Evolutionary conservation across 495 filamentous ascomycete species (phyloP), one percentile per base, ranked within the genome.

Genomic region (Podospora conica): DNA sequence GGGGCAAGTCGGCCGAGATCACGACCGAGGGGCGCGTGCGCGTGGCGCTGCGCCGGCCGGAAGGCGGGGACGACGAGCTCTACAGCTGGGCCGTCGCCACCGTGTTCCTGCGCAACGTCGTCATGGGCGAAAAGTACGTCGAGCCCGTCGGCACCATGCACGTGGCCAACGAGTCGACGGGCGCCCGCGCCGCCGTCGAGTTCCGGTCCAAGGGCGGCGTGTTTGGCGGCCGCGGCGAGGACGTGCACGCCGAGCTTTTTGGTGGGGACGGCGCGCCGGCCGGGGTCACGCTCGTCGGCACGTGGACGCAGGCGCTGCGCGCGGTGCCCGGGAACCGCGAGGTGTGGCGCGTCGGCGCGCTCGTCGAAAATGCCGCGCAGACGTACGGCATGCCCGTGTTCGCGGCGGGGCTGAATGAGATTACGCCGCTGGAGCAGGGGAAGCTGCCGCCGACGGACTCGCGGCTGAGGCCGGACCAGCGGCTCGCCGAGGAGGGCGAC

Each of bases 101-200:
- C 10, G 90, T 88, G 62, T 98, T 96, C 77, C 82, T 98, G 63
- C 87, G 95, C 56, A 98, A 98, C 71, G 91, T 98, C 66, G 95
- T 98, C 68, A 93, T 95, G 62, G 95, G 95, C 25, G 95, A 98
- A 79, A 98, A 97, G 78, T 98, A 98, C 73, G 89, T 97, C 29
- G 95, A 98, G 78, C 95, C 95, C 1, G 91, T 96, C 10, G 92
- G 92, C 20, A 90, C 85, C 61, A 91, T 98, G 87, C 84, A 87
- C 20, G 85, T 98, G 24, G 76, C 82, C 57, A 91, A 93, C 74
- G 96, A 98, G 68, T 86, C 84, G 9, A 90, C 87, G 0, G 92
- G 95, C 8, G 85, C 88, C 66, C 91, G 90, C 74, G 88, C 91
- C 8, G 82, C 87, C 23, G 85, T 91, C 28, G 90, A 92, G 67